phyloP scores from a whole-genome alignment of 148 eudicot species.

The Gaultheria prostrata region DNA sequence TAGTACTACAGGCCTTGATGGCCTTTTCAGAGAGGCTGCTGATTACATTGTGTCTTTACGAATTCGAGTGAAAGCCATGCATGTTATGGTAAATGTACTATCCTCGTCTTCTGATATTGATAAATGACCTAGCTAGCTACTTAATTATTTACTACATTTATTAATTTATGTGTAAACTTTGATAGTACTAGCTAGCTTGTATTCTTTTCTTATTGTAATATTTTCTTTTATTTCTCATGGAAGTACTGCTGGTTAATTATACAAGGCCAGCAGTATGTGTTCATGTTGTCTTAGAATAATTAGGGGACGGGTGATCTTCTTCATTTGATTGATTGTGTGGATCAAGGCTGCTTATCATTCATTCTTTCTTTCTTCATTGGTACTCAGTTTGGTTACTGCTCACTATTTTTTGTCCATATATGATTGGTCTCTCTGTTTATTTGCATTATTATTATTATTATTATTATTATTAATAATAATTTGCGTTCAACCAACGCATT shows the following conservation, averaged over 20 bases:
- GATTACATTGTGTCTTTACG: constrained; percentile 62
- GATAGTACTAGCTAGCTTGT: too few species aligned
- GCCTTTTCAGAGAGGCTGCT: constrained; percentile 61
- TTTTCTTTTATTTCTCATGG: neutral
- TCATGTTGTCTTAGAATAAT: neutral
- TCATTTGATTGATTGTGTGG: too few species aligned
- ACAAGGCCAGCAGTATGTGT: neutral
- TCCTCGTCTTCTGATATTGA: constrained; percentile 13
- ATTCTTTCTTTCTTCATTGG: too few species aligned
- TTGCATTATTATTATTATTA: too few species aligned
- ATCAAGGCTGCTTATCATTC: too few species aligned
- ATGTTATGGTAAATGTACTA: constrained; percentile 55
- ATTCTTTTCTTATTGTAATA: neutral
- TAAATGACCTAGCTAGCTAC: neutral
- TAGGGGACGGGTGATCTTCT: too few species aligned
- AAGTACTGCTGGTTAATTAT: neutral
- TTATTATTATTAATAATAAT: too few species aligned
- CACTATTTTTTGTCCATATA: too few species aligned
- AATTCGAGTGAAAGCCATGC: constrained; percentile 70
- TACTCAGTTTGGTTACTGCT: too few species aligned
- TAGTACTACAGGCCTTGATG: constrained; percentile 37
- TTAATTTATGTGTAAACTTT: neutral
- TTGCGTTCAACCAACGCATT: too few species aligned
- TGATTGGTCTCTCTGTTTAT: too few species aligned
- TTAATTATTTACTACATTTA: too few species aligned